Percentiles rank a stretch among this genome's conserved stretches.
phyloP scores from a whole-genome alignment of 306 rosid species.

The Medicago ruthenica region DNA sequence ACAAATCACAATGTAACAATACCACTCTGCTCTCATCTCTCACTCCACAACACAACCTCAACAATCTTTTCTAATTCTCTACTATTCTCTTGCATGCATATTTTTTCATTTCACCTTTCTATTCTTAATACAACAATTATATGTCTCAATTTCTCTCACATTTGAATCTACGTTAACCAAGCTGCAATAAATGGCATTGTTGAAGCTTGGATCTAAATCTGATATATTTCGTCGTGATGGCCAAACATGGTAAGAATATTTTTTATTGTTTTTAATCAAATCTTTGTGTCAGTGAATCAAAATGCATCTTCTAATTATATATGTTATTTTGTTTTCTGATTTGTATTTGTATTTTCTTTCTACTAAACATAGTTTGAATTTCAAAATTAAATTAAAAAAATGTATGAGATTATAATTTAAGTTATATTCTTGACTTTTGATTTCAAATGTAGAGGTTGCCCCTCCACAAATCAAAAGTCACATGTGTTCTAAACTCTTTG shows the following conservation, averaged over 20 bases:
- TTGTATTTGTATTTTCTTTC: no score
- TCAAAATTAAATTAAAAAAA: no score
- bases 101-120: background rate
- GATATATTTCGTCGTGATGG: constrained; percentile 76
- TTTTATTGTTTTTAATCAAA: background rate
- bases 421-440: no score
- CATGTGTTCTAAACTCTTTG: no score
- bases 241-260: constrained; percentile 58
- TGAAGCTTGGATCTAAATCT: constrained; percentile 79
- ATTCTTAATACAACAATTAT: constrained; percentile 20
- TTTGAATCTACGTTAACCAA: constrained; percentile 1
- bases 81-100: constrained; percentile 18
- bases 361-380: background rate
- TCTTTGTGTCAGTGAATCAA: constrained; percentile 3
- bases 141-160: background rate
- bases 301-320: background rate
- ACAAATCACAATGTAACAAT: constrained; percentile 22
- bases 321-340: background rate
- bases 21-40: constrained; percentile 33
- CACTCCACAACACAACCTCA: background rate
- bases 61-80: constrained; percentile 10
- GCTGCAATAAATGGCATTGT: constrained; percentile 55
- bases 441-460: no score
- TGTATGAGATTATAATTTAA: no score
- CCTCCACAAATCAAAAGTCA: no score